Base-by-base conservation (phyloP, 352 stramenopile genomes). In the Globisporangium emineosum region DNA sequence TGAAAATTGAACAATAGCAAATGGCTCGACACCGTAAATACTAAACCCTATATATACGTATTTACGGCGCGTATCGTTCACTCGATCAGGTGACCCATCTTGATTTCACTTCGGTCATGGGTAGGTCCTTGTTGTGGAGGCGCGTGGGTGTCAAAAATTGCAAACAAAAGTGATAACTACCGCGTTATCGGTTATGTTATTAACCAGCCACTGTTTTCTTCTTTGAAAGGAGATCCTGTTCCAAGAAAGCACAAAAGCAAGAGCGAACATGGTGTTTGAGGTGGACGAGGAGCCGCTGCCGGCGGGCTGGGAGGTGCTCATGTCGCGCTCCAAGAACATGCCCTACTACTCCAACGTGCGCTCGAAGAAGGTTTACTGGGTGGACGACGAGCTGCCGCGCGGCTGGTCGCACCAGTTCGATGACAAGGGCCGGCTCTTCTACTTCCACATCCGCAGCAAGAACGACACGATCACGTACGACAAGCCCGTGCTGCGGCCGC, bases 401-500 rank as follows among this genome's bases (percentile, higher is more conserved):
- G 87, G 87, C 45, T 95, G 87, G 87, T 79, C 83, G 19, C 79
- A 91, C 65, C 79, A 93, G 70, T 89, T 92, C 66, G 83, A 94
- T 63, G 67, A 75, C 19, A 69, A 86, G 47, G 78, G 78, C 51
- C 70, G 64, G 8, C 65, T 68, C 35, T 90, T 79, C 61, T 91
- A 91, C 70, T 94, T 94, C 66, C 81, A 93, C 71, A 82, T 94
- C 52, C 66, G 66, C 19, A 71, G 90, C 76, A 92, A 94, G 68
- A 73, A 71, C 52, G 69, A 59, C 49, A 92, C 86, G 23, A 72
- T 83, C 50, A 83, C 82, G 49, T 93, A 91, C 67, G 79, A 93
- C 45, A 91, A 88, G 62, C 86, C 83, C 27, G 76, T 85, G 68
- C 69, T 89, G 45, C 65, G 66, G 30, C 42, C 29, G 2, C 15